Evolutionary conservation across 768 basidiomycete genomes (phyloP), one percentile per base, ranked within the genome.

Genomic region (Sporobolomyces phaffii): DNA sequence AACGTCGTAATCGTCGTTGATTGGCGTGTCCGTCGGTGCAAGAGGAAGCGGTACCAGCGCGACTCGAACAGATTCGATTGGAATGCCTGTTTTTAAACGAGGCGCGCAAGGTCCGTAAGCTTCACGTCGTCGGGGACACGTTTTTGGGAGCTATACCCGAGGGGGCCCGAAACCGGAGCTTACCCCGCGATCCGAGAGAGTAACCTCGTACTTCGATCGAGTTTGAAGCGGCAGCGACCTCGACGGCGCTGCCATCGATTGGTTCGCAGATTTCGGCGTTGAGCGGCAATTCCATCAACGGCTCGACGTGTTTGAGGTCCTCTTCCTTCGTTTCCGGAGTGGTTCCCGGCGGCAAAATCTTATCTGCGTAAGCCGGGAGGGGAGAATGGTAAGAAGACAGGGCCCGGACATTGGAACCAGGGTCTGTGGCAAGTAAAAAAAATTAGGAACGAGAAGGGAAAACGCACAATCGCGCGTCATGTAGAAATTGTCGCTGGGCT

Each of bases 191-290:
- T 1, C 68, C 68, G 9, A 64, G 49, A 1, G 63, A 59, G 34
- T 69, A 69, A 9, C 68, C 68, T 24, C 53, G 40, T 4, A 69
- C 62, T 1, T 10, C 6, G 2, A 69, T 22, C 0, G 34, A 13
- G 2, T 33, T n/a, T 20, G 8, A 10, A 14, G 14, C 11, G 1
- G 11, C 18, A 22, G 14, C 22, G 7, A 43, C 1, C 14, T 34
- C 22, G 45, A 57, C 17, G 8, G 36, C 18, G 0, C 17, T 40
- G 0, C 40, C 62, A 3, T 64, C 52, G 13, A 24, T 8, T 0
- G 68, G 68, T 15, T 41, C 38, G 49, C 68, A 69, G 28, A 69
- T 69, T 33, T 54, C 68, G 17, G 34, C 26, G 43, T 64, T 64
- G 6, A 69, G 59, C 18, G 62, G 59, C 33, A 57, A 51, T 28